Base-by-base conservation (phyloP, 1,139 yeast genomes). In the Debaryomycetaceae sp. region DNA sequence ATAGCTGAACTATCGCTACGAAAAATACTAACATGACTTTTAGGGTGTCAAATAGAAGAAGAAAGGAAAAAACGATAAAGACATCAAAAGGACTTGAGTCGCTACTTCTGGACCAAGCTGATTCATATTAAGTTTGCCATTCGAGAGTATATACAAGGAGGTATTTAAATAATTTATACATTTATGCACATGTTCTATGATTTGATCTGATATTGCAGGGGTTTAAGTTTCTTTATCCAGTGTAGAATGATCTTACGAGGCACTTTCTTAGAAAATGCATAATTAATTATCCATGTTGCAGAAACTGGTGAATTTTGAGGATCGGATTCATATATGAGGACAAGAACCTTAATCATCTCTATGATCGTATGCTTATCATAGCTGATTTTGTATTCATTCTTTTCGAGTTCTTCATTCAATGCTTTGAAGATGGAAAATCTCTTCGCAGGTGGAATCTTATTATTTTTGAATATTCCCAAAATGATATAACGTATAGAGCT, bases 391-490 rank as follows among this genome's bases (percentile, higher is more conserved):
- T 58, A 59, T 3, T 61, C 61, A 15, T 53, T 38, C 7, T 38
- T 41, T 7, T 41, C 40, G 34, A 59, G 43, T 26, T 43, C 46
- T 3, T 37, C 30, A 24, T 60, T 46, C 40, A 65, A 63, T 6
- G 38, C 31, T n/a, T 51, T 51, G 28, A 63, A 49, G 6, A 50
- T 35, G 7, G 41, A 41, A n/a, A 65, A 36, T 37, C 50, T 52
- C 9, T 51, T 50, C 30, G 48, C 46, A 5, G 49, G 42, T 2
- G 40, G 39, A 30, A 61, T 45, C 3, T 32, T 42, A 5, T 38
- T 34, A 11, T 59, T 47, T 6, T 48, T 41, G 6, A 67, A 40
- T 1, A 66, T 51, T 3, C 70, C 73, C 15, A 57, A 48, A 39
- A 61, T 55, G 14, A 55, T 49, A 4, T 56, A 56, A 11, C 50